Percentiles rank a stretch among this genome's conserved stretches.
phyloP scores from a whole-genome alignment of 2,329 filamentous ascomycete species.

The Colletotrichum coccodes region DNA sequence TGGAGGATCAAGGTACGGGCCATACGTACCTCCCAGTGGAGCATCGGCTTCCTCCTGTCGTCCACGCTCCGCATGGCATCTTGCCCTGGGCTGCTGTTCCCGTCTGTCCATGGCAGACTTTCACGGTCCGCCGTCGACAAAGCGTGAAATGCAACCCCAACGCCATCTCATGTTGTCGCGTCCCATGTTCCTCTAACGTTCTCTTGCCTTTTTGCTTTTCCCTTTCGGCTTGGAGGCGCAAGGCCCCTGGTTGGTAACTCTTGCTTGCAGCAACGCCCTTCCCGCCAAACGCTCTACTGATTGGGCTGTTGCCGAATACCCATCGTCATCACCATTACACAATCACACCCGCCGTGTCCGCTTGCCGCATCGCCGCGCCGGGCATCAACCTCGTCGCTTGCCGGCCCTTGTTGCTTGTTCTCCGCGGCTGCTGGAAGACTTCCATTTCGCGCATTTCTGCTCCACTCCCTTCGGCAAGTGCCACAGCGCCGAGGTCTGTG shows the following conservation, averaged over 20 bases:
- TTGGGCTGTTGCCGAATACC: background rate
- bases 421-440: background rate
- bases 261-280: background rate
- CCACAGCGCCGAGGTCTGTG: background rate
- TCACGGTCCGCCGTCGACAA: background rate
- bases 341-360: slow-evolving; percentile 9
- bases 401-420: slow-evolving; percentile 4
- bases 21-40: background rate
- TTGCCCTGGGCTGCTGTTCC: background rate
- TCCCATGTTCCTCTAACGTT: background rate
- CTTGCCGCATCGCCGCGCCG: background rate
- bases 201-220: background rate
- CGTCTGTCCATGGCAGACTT: background rate
- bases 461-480: background rate
- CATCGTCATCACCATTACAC: slow-evolving; percentile 1
- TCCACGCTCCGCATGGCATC: background rate
- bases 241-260: background rate
- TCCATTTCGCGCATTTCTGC: background rate
- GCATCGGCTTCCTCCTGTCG: slow-evolving; percentile 6
- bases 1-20: background rate
- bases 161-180: background rate
- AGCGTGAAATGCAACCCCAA: background rate
- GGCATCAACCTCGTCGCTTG: background rate
- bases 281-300: background rate
- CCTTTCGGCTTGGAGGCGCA: slow-evolving; percentile 4